Conservation (phyloP, 2,329 filamentous ascomycete genomes). For the Aspergillus tamarii region DNA sequence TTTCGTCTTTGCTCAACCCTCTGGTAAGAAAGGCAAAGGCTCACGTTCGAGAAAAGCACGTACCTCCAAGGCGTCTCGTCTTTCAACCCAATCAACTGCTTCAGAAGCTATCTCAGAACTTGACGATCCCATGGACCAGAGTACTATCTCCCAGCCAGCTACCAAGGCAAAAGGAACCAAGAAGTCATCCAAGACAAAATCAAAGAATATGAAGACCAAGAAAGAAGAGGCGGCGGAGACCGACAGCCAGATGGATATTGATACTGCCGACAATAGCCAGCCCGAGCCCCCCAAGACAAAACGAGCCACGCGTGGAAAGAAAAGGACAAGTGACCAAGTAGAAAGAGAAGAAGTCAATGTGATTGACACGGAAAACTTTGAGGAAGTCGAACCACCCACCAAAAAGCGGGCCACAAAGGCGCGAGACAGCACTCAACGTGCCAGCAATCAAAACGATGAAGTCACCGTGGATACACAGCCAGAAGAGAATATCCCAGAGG, state of each 20-base stretch:
- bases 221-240: conserved; percentile 50
- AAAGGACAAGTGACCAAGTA: conserved; percentile 65
- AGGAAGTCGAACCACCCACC: conserved; percentile 46
- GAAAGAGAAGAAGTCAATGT: conserved; percentile 29
- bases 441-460: conserved; percentile 39
- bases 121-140: conserved; percentile 60
- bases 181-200: conserved; percentile 41
- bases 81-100: conserved; percentile 57
- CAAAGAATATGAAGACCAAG: conserved; percentile 42
- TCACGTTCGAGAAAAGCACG: conserved; percentile 57
- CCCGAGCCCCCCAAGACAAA: conserved; percentile 41
- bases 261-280: conserved; percentile 28
- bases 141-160: conserved; percentile 54
- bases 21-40: conserved; percentile 61
- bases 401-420: conserved; percentile 63
- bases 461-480: conserved; percentile 35
- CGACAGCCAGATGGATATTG: conserved; percentile 33
- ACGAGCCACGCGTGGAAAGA: conserved; percentile 55
- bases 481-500: conserved; percentile 23
- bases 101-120: conserved; percentile 49
- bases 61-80: conserved; percentile 70
- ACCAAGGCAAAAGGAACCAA: conserved; percentile 58
- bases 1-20: conserved; percentile 66
- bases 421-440: conserved; percentile 53
- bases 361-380: conserved; percentile 17